phyloP scores from a whole-genome alignment of 108 stramenopile genomes.

The Cyclostephanos tholiformis region DNA sequence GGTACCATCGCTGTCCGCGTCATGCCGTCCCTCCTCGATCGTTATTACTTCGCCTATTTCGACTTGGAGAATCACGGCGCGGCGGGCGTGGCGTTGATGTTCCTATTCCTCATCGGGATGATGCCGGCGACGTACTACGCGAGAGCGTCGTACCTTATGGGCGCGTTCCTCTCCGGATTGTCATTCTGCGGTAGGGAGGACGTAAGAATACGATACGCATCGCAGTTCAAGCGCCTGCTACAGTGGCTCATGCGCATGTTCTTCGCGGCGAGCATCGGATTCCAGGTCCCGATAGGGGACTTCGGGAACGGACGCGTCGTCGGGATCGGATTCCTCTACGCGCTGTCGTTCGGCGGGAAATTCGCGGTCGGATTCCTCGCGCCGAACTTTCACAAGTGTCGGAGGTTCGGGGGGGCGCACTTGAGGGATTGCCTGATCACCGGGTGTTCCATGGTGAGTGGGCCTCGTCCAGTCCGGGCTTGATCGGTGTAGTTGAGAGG shows the following conservation, averaged over 20 bases:
- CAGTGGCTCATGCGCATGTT: constrained; percentile 90
- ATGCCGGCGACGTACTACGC: constrained; percentile 63
- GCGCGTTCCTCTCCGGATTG: constrained; percentile 72
- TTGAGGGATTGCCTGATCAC: constrained; percentile 68
- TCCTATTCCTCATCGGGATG: constrained; percentile 54
- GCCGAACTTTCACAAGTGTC: constrained; percentile 71
- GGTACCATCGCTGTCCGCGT: constrained; percentile 67
- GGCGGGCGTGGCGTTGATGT: constrained; percentile 59
- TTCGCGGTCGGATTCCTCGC: constrained; percentile 79
- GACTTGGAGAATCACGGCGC: constrained; percentile 44
- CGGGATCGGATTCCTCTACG: constrained; percentile 70
- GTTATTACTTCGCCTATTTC: constrained; percentile 42
- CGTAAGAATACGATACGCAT: constrained; percentile 62
- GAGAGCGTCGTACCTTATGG: constrained; percentile 59
- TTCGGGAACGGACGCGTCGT: constrained; percentile 65
- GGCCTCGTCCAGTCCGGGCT: neutral
- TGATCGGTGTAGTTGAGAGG: constrained; percentile 9
- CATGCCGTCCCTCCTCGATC: constrained; percentile 58
- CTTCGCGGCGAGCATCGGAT: constrained; percentile 82
- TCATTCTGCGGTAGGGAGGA: constrained; percentile 72
- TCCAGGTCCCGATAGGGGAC: constrained; percentile 74
- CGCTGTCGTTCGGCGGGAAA: constrained; percentile 69
- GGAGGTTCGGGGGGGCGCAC: constrained; percentile 57
- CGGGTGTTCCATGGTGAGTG: constrained; percentile 69
- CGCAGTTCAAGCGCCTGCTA: constrained; percentile 79